Evolutionary conservation across 805 yeast species (phyloP).

Genomic region (Candida palmyrensis): DNA sequence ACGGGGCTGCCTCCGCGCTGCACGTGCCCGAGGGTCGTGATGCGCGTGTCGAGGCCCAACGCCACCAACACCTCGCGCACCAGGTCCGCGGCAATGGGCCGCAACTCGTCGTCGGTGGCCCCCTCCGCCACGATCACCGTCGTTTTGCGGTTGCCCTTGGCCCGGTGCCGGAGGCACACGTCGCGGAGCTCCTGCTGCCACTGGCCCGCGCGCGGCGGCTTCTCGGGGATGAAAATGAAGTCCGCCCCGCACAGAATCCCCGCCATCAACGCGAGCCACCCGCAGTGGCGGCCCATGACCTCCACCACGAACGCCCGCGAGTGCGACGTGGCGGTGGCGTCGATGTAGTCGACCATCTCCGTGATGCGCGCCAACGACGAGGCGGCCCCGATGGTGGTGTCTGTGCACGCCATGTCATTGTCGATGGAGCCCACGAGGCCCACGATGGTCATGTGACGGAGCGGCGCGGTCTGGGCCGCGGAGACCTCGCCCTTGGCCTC

Average conservation of each 20-base stretch:
- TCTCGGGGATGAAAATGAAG: conserved; percentile 75
- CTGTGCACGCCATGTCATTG: conserved; percentile 81
- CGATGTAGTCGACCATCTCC: conserved; percentile 73
- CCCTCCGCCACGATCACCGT: conserved; percentile 83
- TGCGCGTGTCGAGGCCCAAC: conserved; percentile 70
- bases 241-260: conserved; percentile 81
- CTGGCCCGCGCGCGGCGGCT: conserved; percentile 56
- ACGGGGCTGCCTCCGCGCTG: conserved; percentile 84
- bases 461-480: conserved; percentile 38
- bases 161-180: conserved; percentile 59
- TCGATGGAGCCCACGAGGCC: conserved; percentile 83
- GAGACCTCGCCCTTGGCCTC: conserved; percentile 42
- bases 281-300: conserved; percentile 89
- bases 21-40: conserved; percentile 75
- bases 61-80: conserved; percentile 63
- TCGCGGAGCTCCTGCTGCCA: conserved; percentile 69
- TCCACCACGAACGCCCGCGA: conserved; percentile 80
- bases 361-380: conserved; percentile 74
- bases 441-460: conserved; percentile 59
- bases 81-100: conserved; percentile 60
- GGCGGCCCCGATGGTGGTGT: conserved; percentile 76
- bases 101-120: conserved; percentile 65
- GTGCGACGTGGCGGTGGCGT: conserved; percentile 80
- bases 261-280: conserved; percentile 81
- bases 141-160: conserved; percentile 70